Base-by-base conservation (phyloP, 164 flowering plant species). In the Liquidambar formosana region DNA sequence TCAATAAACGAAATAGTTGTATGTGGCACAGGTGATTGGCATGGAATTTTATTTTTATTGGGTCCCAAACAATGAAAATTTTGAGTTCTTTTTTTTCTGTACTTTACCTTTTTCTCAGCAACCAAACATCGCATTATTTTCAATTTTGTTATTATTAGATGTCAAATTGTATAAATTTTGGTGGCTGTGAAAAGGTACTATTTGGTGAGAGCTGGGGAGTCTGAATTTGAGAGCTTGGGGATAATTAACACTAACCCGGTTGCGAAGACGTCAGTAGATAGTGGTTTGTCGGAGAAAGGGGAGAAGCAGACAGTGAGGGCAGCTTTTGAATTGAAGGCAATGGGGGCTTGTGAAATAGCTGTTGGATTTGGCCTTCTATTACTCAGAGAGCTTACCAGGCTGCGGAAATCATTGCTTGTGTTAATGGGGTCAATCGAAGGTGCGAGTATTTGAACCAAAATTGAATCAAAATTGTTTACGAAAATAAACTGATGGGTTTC, bases 341-440 rank as follows among this genome's bases (percentile, higher is more conserved):
- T 87, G 88, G 88, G 86, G 49, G 96, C 98, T 22, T 92, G 96
- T 72, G 92, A 88, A 79, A 75, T 12, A 82, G 78, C 69, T 94
- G 97, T 72, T 92, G 98, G 98, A 86, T 94, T 73, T 94, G 96
- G 98, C 95, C 97, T 73, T 92, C 98, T 41, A 92, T 94, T 63
- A 94, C 98, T 46, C 98, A 94, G 81, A 79, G 98, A 76, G 91
- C 98, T 78, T 94, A 94, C 68, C 96, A 94, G 72, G 88, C 95
- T 68, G 98, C 97, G 3, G 98, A 92, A 84, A 87, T 90, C 63
- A 89, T 92, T 73, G 96, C 98, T 47, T 64, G 89, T 0, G 83
- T 89, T n/a, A 90, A 90, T 68, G 84, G 80, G 9, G 58, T 94
- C 60, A 80, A 46, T 76, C 81, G 93, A 61, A 91, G 97, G 97